Percentiles rank a stretch among this genome's conserved stretches.
Evolutionary conservation across 176 grass and related monocot genomes (phyloP).

Genomic region (Paspalum vaginatum): DNA sequence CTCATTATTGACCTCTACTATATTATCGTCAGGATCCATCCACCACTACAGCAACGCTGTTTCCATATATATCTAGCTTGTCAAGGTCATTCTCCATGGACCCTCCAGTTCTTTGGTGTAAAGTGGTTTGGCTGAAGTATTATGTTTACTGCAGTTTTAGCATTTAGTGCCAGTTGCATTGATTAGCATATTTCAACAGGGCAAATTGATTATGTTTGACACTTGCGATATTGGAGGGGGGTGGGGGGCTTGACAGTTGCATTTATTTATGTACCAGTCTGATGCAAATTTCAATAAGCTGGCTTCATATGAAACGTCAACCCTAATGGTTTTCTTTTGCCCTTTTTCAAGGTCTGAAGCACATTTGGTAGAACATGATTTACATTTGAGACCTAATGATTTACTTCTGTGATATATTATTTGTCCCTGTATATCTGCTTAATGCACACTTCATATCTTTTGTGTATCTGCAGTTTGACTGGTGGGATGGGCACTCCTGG

Average conservation of each 20-base stretch:
- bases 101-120: conserved; percentile 41
- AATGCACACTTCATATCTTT: conserved; percentile 1
- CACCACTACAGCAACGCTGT: conserved; percentile 58
- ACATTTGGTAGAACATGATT: not conserved
- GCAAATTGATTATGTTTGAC: conserved; percentile 23
- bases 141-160: conserved; percentile 29
- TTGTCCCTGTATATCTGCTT: not conserved
- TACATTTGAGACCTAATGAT: not conserved
- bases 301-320: not conserved
- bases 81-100: conserved; percentile 67
- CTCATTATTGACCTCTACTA: conserved; percentile 53
- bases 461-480: conserved; percentile 59
- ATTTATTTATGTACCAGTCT: not conserved
- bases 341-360: not conserved
- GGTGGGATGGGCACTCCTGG: conserved; percentile 53
- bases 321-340: not conserved
- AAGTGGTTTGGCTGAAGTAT: conserved; percentile 38
- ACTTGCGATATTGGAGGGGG: not conserved
- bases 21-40: conserved; percentile 65
- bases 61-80: conserved; percentile 60
- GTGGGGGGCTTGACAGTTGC: not conserved
- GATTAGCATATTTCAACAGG: conserved; percentile 29
- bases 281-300: conserved; percentile 23
- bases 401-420: not conserved
- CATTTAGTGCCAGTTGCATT: conserved; percentile 26